These are phyloP conservation scores for Leptographium flavum DNA, from an alignment of 2,329 filamentous ascomycete genomes.

Conservation along the genomic window DNA sequence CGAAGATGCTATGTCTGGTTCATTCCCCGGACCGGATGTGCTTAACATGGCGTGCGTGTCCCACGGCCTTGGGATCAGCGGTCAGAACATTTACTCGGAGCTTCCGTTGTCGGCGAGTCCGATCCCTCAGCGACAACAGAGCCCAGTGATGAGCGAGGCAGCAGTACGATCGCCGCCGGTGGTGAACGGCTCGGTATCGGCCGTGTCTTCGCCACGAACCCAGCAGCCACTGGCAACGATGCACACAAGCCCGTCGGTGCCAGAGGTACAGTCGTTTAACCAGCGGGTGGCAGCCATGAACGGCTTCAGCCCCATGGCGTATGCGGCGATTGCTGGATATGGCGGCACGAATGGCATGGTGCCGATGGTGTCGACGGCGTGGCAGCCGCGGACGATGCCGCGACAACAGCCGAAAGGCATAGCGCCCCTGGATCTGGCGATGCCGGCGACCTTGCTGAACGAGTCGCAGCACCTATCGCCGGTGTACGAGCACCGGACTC, in stretches of 20 bases:
- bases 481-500: slow-evolving; percentile 58
- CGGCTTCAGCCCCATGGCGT: slow-evolving; percentile 12
- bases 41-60: slow-evolving; percentile 16
- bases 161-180: slow-evolving; percentile 29
- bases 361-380: slow-evolving; percentile 18
- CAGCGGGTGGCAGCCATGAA: slow-evolving; percentile 18
- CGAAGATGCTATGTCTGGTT: slow-evolving; percentile 12
- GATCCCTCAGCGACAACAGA: neutral
- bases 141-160: slow-evolving; percentile 13
- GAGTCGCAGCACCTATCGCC: slow-evolving; percentile 49
- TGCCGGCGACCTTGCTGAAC: slow-evolving; percentile 26
- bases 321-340: slow-evolving; percentile 15
- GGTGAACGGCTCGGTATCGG: slow-evolving; percentile 30
- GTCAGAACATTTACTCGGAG: slow-evolving; percentile 2
- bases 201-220: slow-evolving; percentile 1
- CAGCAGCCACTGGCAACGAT: neutral
- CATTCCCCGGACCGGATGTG: slow-evolving; percentile 17
- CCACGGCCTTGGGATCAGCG: slow-evolving; percentile 16
- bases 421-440: slow-evolving; percentile 41
- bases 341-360: slow-evolving; percentile 14
- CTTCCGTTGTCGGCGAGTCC: slow-evolving; percentile 1
- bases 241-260: neutral
- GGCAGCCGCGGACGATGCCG: slow-evolving; percentile 23
- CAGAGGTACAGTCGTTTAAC: slow-evolving; percentile 14
- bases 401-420: slow-evolving; percentile 35